These are phyloP conservation scores for Lipomyces starkeyi DNA, from an alignment of 805 yeast genomes.

Conservation along the genomic window DNA sequence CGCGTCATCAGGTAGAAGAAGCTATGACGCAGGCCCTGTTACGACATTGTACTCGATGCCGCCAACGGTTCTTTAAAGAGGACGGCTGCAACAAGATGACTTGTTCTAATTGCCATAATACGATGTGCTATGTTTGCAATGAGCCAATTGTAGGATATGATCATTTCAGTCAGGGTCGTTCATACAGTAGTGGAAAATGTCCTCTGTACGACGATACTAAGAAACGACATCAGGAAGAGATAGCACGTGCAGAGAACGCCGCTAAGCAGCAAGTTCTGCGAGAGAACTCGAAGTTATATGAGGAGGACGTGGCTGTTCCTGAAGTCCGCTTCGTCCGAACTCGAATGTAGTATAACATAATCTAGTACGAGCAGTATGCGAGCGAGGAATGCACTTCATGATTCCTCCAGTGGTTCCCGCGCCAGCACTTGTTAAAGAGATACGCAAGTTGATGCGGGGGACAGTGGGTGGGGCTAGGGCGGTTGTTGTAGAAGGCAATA, in stretches of 20 bases:
- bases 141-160: not conserved
- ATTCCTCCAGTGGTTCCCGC: not conserved
- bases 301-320: not conserved
- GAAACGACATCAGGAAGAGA: not conserved
- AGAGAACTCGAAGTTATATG: not conserved
- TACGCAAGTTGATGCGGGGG: not conserved
- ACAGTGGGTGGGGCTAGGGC: no score
- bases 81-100: conserved; percentile 21
- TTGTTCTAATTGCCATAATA: conserved; percentile 7
- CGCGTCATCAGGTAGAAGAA: conserved; percentile 15
- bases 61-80: conserved; percentile 12
- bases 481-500: no score
- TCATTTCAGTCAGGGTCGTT: not conserved
- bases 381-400: not conserved
- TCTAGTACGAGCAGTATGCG: not conserved
- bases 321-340: not conserved
- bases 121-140: conserved; percentile 16
- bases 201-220: conserved; percentile 8
- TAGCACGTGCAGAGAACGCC: not conserved
- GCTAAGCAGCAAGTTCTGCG: not conserved
- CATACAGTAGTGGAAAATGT: not conserved
- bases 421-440: not conserved
- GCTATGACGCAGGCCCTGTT: conserved; percentile 20
- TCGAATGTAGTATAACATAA: not conserved
- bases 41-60: conserved; percentile 10